phyloP scores from a whole-genome alignment of 2,329 filamentous ascomycete genomes.

The Hypoxylon rubiginosum region DNA sequence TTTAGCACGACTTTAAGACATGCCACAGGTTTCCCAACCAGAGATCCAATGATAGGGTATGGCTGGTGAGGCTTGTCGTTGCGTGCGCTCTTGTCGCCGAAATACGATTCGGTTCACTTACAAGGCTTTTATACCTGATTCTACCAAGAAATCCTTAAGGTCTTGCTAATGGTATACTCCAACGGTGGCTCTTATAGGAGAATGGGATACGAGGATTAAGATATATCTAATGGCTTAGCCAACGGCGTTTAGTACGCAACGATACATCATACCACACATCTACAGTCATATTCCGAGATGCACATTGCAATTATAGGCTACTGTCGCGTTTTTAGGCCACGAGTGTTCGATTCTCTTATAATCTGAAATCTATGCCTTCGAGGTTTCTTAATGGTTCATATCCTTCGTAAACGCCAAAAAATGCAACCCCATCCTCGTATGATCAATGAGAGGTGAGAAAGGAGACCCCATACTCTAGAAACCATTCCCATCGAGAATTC shows the following conservation, averaged over 20 bases:
- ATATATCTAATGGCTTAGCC: not conserved
- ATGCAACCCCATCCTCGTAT: slow-evolving; percentile 26
- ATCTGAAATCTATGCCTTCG: slow-evolving; percentile 15
- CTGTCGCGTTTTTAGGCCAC: not conserved
- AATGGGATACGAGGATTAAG: not conserved
- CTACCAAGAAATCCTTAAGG: not conserved
- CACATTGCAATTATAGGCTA: no score
- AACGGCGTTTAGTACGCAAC: not conserved
- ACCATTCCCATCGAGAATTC: not conserved
- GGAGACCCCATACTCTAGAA: not conserved
- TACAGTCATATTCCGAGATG: not conserved
- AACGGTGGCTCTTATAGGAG: not conserved
- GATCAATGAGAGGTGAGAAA: not conserved
- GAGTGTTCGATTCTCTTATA: slow-evolving; percentile 23
- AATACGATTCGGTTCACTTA: not conserved
- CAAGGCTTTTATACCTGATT: not conserved
- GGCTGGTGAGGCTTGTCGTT: not conserved
- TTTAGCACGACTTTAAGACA: not conserved
- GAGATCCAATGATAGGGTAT: not conserved
- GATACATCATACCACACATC: not conserved
- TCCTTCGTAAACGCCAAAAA: slow-evolving; percentile 34
- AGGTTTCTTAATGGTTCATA: slow-evolving; percentile 11
- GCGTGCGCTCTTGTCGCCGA: not conserved
- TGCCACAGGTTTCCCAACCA: not conserved
- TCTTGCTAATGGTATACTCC: not conserved